Conservation (phyloP, 2,329 filamentous ascomycete genomes). For the Pseudofabraea citricarpa region DNA sequence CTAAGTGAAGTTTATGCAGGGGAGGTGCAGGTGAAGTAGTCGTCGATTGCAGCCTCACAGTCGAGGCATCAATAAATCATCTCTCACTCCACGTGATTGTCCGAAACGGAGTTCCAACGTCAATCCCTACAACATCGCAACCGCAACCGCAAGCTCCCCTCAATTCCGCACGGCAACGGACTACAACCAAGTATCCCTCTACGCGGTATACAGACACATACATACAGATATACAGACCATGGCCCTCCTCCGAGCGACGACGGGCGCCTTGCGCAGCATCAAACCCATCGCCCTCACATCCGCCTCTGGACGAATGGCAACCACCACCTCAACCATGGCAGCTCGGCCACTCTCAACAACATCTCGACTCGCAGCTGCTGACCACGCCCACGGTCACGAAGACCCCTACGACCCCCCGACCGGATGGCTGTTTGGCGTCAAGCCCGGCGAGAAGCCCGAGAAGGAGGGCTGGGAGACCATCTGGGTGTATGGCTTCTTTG, state of each 20-base stretch:
- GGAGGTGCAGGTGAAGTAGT: no score
- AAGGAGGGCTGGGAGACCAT: slow-evolving; percentile 94
- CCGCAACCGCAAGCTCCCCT: no score
- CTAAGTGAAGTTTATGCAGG: no score
- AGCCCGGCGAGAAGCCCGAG: slow-evolving; percentile 92
- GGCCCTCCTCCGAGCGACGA: neutral
- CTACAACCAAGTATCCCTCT: no score
- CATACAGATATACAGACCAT: no score
- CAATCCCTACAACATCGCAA: no score
- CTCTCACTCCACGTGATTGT: no score
- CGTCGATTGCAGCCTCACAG: no score
- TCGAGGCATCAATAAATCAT: no score
- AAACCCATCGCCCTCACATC: neutral
- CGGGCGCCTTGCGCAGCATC: neutral
- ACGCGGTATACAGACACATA: no score
- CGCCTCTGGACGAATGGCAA: neutral
- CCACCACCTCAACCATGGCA: neutral
- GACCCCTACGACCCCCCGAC: slow-evolving; percentile 79
- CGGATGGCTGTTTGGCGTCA: slow-evolving; percentile 91
- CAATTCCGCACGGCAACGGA: no score
- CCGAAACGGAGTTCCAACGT: no score
- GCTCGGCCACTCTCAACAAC: slow-evolving; percentile 5
- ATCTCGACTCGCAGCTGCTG: slow-evolving; percentile 7
- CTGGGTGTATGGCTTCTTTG: slow-evolving; percentile 81
- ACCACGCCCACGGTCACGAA: slow-evolving; percentile 23